Conservation (phyloP, 1,284 basidiomycete species). For the Kalmanozyma brasiliensis region DNA sequence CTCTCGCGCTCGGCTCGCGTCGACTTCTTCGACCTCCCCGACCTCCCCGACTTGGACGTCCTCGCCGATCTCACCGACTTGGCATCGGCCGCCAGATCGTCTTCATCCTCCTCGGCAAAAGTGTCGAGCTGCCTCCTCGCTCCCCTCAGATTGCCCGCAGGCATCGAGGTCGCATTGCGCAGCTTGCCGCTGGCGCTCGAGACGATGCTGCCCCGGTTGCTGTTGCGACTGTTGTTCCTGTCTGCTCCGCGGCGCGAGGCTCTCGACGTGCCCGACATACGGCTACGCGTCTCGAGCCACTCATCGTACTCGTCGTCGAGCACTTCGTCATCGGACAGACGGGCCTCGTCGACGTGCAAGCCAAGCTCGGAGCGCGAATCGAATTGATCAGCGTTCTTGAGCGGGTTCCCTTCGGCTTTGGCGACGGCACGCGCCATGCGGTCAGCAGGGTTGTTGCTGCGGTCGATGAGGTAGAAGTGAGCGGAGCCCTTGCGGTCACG, state of each 20-base stretch:
- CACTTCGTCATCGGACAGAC: slow-evolving; percentile 18
- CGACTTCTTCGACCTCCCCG: slow-evolving; percentile 19
- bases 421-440: slow-evolving; percentile 50
- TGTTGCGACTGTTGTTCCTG: slow-evolving; percentile 19
- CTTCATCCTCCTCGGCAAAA: slow-evolving; percentile 41
- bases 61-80: slow-evolving; percentile 22
- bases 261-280: slow-evolving; percentile 14
- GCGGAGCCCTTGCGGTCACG: slow-evolving; percentile 41
- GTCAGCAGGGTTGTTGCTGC: slow-evolving; percentile 56
- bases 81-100: slow-evolving; percentile 23
- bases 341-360: slow-evolving; percentile 23
- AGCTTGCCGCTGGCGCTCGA: slow-evolving; percentile 34
- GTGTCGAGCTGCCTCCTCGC: slow-evolving; percentile 33
- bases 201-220: slow-evolving; percentile 24
- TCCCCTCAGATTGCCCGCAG: slow-evolving; percentile 26
- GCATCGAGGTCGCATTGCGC: slow-evolving; percentile 28
- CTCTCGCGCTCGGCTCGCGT: slow-evolving; percentile 41
- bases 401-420: slow-evolving; percentile 30
- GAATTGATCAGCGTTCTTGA: slow-evolving; percentile 14
- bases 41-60: slow-evolving; percentile 14
- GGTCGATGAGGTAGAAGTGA: slow-evolving; percentile 61
- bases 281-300: slow-evolving; percentile 35
- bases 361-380: slow-evolving; percentile 27
- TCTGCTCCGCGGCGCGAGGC: slow-evolving; percentile 11
- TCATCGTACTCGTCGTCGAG: slow-evolving; percentile 27